Conservation (phyloP, 345 rosid genomes). For the Jatropha curcas region DNA sequence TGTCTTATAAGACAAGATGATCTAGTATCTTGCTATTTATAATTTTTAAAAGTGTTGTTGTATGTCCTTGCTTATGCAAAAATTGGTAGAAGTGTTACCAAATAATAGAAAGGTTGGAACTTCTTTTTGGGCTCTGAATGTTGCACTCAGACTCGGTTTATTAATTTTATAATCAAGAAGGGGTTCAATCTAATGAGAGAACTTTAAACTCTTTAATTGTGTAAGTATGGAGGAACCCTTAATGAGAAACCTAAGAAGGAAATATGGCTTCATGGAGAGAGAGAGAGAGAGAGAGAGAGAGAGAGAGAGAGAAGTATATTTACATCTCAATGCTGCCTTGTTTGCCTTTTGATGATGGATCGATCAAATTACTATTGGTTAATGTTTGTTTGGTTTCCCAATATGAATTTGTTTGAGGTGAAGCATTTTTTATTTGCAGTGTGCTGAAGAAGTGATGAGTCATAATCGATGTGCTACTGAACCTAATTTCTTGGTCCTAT, state of each 20-base stretch:
- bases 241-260: background rate
- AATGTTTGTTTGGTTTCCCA: background rate
- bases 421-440: slow-evolving; percentile 42
- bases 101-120: background rate
- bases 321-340: background rate
- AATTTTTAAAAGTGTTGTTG: too few relatives aligned
- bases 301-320: background rate
- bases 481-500: slow-evolving; percentile 11
- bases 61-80: background rate
- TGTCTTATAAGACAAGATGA: too few relatives aligned
- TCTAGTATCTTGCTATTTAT: background rate
- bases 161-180: background rate
- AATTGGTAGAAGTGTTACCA: too few relatives aligned
- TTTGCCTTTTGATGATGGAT: background rate
- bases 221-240: background rate
- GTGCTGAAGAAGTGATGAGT: slow-evolving; percentile 54
- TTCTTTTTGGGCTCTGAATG: background rate
- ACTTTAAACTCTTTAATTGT: background rate
- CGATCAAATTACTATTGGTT: background rate
- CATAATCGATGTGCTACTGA: slow-evolving; percentile 6
- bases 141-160: background rate
- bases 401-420: slow-evolving; percentile 15
- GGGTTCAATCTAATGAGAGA: background rate
- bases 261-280: background rate
- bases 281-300: too few relatives aligned